phyloP scores from a whole-genome alignment of 2,329 filamentous ascomycete genomes.

The Xylaria multiplex region DNA sequence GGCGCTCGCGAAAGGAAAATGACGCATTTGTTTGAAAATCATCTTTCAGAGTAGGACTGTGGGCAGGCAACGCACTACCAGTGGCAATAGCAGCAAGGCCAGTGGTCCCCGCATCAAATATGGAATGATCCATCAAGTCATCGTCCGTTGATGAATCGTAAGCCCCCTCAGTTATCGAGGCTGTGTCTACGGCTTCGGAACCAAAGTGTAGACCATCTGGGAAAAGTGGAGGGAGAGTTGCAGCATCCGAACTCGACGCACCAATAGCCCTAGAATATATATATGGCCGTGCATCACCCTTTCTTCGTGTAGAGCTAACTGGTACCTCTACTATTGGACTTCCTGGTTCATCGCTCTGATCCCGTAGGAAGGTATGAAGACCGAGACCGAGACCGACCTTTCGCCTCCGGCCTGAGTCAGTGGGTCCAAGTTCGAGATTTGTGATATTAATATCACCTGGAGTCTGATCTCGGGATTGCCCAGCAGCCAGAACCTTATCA shows the following conservation, averaged over 20 bases:
- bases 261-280: neutral
- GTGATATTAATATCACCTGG: constrained; percentile 5
- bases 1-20: neutral
- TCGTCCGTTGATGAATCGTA: neutral
- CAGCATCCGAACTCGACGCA: neutral
- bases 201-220: constrained; percentile 1
- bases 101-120: constrained; percentile 22
- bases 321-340: neutral
- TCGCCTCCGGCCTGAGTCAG: neutral
- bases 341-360: neutral
- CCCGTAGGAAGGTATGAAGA: neutral
- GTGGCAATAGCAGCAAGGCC: constrained; percentile 26
- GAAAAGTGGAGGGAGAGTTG: neutral
- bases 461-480: neutral
- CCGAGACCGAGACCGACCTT: neutral
- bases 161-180: neutral
- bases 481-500: constrained; percentile 1
- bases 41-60: constrained; percentile 10
- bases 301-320: neutral
- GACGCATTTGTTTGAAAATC: neutral
- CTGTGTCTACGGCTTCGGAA: neutral
- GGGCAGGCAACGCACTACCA: constrained; percentile 16
- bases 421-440: neutral
- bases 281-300: neutral
- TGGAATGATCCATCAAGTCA: constrained; percentile 3